phyloP scores from a whole-genome alignment of 805 yeast genomes.

The Kodamaea laetipori region DNA sequence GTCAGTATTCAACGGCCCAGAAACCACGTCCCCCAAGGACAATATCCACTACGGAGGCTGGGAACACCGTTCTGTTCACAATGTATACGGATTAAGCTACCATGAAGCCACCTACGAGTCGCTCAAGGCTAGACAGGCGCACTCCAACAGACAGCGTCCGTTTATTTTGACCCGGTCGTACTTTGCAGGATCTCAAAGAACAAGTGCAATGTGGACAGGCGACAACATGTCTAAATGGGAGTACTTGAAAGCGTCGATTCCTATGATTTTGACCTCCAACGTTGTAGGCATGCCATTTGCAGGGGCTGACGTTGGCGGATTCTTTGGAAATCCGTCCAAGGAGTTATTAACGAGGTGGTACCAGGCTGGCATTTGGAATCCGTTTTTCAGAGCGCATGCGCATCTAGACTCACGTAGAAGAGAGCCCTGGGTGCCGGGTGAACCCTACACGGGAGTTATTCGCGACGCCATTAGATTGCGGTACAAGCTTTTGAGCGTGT shows the following conservation, averaged over 20 bases:
- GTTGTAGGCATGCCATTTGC: slow-evolving; percentile 86
- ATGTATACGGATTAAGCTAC: slow-evolving; percentile 75
- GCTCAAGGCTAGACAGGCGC: slow-evolving; percentile 49
- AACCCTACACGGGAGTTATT: slow-evolving; percentile 65
- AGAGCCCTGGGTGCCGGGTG: slow-evolving; percentile 88
- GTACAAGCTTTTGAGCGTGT: slow-evolving; percentile 72
- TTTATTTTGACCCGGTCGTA: slow-evolving; percentile 85
- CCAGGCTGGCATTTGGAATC: slow-evolving; percentile 94
- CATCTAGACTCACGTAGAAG: slow-evolving; percentile 91
- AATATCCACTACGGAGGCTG: slow-evolving; percentile 72
- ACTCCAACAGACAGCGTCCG: slow-evolving; percentile 63
- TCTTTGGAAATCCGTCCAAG: slow-evolving; percentile 82
- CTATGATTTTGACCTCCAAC: slow-evolving; percentile 83
- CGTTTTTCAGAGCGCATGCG: slow-evolving; percentile 95
- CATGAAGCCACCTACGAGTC: slow-evolving; percentile 81
- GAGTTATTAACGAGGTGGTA: slow-evolving; percentile 92
- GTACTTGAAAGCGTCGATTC: slow-evolving; percentile 73
- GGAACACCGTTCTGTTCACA: slow-evolving; percentile 93
- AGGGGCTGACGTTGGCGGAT: slow-evolving; percentile 98
- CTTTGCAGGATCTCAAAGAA: slow-evolving; percentile 87
- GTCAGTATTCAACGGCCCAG: slow-evolving; percentile 92
- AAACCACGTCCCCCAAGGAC: slow-evolving; percentile 86
- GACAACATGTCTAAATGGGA: slow-evolving; percentile 96
- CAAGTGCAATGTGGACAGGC: slow-evolving; percentile 97
- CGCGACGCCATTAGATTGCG: slow-evolving; percentile 73